Evolutionary conservation across 2,329 filamentous ascomycete genomes (phyloP), one percentile per base, ranked within the genome.

Genomic region (Epichloe gansuensis): DNA sequence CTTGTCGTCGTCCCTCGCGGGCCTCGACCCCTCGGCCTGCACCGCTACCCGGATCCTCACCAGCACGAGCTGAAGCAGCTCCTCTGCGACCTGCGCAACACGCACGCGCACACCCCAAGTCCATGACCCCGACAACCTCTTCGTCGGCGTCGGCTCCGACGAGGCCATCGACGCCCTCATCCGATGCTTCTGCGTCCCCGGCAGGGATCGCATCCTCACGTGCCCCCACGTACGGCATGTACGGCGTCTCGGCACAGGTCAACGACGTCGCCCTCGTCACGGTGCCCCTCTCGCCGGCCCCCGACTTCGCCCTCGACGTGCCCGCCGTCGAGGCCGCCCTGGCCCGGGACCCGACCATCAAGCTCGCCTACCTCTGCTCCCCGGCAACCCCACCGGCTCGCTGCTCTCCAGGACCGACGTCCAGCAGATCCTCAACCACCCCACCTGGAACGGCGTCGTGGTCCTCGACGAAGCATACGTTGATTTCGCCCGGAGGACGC

Each of bases 221-320:
- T 97, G 91, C 65, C 93, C 93, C 93, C 1, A 98, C 93, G 0
- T 98, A 98, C 68, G 93, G 93, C 71, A 98, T 98, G 93, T 98
- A 98, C 74, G 76, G 82, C 46, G 93, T 98, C 17, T 94, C 88
- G 6, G 93, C 93, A 1, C 86, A 94, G 65, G 85, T 96, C 60
- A 98, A 98, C 72, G 93, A 97, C 64, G 77, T 98, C 21, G 78
- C 78, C 46, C 81, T 97, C 28, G 85, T 94, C 60, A 88, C 86
- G 65, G 83, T 97, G n/a, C 90, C 91, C 0, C 75, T 97, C 23
- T 77, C 87, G 47, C 76, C 79, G 1, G 79, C 82, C 2, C 83
- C 88, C 2, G 74, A 69, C 4, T 98, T 97, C 68, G 76, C 75
- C 45, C 76, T 96, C 59, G 83, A 93, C 67, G 74, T 88, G 2